Evolutionary conservation across 208 protist species (phyloP).

Genomic region (Wallacemonas sp.): DNA sequence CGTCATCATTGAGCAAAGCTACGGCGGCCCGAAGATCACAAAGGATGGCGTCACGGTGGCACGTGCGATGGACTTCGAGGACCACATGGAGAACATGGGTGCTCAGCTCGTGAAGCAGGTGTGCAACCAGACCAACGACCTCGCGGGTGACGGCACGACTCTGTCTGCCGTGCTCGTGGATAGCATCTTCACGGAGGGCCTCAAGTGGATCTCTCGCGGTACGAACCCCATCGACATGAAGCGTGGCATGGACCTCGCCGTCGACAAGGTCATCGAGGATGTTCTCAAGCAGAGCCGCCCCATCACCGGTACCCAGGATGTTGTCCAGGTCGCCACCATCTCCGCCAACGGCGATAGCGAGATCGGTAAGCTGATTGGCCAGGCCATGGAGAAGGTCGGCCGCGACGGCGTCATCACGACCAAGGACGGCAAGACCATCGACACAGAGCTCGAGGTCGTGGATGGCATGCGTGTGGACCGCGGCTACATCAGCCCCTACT

Average conservation of each 20-base stretch:
- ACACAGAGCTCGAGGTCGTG: constrained; percentile 97
- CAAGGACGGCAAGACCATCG: constrained; percentile 98
- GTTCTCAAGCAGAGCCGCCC: constrained; percentile 92
- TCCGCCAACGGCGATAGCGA: constrained; percentile 99
- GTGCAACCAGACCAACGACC: constrained; percentile 98
- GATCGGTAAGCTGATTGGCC: constrained; percentile 97
- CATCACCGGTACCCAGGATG: constrained; percentile 96
- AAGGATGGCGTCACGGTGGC: constrained; percentile 99
- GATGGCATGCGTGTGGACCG: constrained; percentile 98
- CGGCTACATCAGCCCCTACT: constrained; percentile 99
- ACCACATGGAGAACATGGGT: constrained; percentile 98
- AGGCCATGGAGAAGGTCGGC: constrained; percentile 99
- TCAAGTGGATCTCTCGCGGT: constrained; percentile 96
- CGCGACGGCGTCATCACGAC: constrained; percentile 99
- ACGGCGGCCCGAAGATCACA: constrained; percentile 98
- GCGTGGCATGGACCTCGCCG: constrained; percentile 97
- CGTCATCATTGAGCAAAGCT: constrained; percentile 98
- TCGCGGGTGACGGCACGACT: constrained; percentile 99
- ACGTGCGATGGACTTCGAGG: constrained; percentile 98
- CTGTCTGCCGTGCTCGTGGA: constrained; percentile 99
- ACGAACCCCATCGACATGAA: constrained; percentile 99
- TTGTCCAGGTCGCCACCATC: constrained; percentile 98
- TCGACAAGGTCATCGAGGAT: constrained; percentile 87
- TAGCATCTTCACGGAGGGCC: constrained; percentile 98
- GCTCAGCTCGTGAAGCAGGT: constrained; percentile 97